Conservation (phyloP, 2,329 filamentous ascomycete species). For the Talaromyces marneffei region DNA sequence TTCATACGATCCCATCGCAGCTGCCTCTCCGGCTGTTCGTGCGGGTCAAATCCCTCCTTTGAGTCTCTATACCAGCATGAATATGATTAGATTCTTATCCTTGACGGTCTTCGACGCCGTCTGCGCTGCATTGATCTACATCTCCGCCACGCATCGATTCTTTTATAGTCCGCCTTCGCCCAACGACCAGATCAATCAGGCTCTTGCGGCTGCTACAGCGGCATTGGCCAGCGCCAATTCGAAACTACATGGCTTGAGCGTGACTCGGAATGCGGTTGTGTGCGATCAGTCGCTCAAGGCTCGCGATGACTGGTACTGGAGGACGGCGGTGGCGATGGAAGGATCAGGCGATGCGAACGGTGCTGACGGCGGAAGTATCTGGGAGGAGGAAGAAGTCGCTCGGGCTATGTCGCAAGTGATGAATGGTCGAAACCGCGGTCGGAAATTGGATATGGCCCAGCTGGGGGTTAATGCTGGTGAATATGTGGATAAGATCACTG, state of each 20-base stretch:
- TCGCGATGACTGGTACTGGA: constrained; percentile 69
- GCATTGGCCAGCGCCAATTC: constrained; percentile 55
- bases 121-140: constrained; percentile 63
- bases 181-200: constrained; percentile 60
- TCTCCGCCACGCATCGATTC: constrained; percentile 73
- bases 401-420: constrained; percentile 68
- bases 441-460: constrained; percentile 37
- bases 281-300: constrained; percentile 66
- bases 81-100: constrained; percentile 55
- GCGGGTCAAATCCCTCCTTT: constrained; percentile 56
- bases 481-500: constrained; percentile 41
- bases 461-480: constrained; percentile 39
- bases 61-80: constrained; percentile 39
- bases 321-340: constrained; percentile 52
- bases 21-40: constrained; percentile 56
- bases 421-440: constrained; percentile 53
- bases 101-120: constrained; percentile 61
- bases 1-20: constrained; percentile 53
- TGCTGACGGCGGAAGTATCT: constrained; percentile 50
- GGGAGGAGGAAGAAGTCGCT: constrained; percentile 63
- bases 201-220: constrained; percentile 43
- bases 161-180: constrained; percentile 59
- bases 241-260: constrained; percentile 65
- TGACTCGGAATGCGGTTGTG: constrained; percentile 73
- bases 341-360: constrained; percentile 57